Evolutionary conservation across 2,329 filamentous ascomycete genomes (phyloP).

Genomic region (Diaporthe ilicicola): DNA sequence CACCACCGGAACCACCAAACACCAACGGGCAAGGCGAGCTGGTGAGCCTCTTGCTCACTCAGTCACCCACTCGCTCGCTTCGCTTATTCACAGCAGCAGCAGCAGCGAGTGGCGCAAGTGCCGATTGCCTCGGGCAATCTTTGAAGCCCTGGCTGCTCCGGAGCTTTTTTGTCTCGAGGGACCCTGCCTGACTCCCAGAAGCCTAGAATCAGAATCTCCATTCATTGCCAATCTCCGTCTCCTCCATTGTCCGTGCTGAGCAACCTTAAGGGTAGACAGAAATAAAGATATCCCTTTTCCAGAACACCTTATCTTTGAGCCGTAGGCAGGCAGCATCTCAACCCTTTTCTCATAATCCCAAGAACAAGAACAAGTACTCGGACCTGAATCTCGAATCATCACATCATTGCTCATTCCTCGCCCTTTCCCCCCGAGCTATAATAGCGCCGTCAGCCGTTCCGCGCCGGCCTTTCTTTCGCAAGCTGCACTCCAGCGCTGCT

Average conservation of each 20-base stretch:
- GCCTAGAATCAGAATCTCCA: slow-evolving; percentile 19
- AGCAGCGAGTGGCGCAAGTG: background rate
- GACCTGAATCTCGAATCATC: background rate
- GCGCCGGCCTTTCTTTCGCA: slow-evolving; percentile 12
- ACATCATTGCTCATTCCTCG: background rate
- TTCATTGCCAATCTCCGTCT: slow-evolving; percentile 22
- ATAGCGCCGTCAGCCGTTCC: slow-evolving; percentile 22
- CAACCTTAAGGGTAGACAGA: slow-evolving; percentile 17
- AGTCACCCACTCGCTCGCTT: background rate
- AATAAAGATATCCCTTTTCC: slow-evolving; percentile 21
- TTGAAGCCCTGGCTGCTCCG: slow-evolving; percentile 1
- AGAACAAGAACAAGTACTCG: background rate
- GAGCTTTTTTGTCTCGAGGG: background rate
- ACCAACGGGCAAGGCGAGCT: no score
- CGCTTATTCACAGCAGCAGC: background rate
- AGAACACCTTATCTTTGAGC: background rate
- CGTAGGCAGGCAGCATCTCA: background rate
- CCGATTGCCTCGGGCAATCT: slow-evolving; percentile 21
- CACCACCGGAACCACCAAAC: no score
- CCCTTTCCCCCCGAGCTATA: slow-evolving; percentile 14
- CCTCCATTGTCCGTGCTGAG: slow-evolving; percentile 13
- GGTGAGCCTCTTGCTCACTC: background rate
- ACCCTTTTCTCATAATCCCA: background rate
- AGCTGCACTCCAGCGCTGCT: slow-evolving; percentile 19
- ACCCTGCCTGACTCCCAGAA: slow-evolving; percentile 9